Evolutionary conservation across 345 rosid species (phyloP).

Genomic region (Boechera retrofracta): DNA sequence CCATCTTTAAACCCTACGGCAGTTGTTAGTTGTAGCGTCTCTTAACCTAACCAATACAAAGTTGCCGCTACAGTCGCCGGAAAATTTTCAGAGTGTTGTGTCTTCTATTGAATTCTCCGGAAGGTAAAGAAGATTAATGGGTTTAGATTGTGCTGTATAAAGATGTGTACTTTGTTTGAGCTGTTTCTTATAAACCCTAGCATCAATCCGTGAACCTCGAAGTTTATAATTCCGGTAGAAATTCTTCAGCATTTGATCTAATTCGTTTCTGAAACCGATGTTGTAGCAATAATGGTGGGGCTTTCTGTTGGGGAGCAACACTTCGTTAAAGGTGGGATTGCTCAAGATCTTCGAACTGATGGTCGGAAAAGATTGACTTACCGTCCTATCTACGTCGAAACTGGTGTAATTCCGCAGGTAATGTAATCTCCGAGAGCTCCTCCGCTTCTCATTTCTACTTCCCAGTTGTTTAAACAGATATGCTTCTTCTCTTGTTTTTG

Average conservation of each 20-base stretch:
- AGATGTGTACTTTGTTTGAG: constrained; percentile 16
- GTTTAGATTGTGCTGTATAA: constrained; percentile 11
- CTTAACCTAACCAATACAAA: constrained; percentile 25
- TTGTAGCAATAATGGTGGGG: constrained; percentile 66
- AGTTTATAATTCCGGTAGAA: constrained; percentile 6
- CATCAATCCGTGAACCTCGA: constrained; percentile 6
- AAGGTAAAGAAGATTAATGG: constrained; percentile 27
- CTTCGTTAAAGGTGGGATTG: constrained; percentile 82
- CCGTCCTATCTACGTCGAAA: constrained; percentile 72
- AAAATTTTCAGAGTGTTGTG: constrained; percentile 7
- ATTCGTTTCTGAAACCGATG: background rate
- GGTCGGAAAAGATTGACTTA: constrained; percentile 73
- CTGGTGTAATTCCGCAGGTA: constrained; percentile 92
- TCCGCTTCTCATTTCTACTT: constrained; percentile 8
- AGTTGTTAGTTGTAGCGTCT: constrained; percentile 20
- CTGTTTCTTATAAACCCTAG: constrained; percentile 17
- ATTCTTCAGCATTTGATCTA: background rate
- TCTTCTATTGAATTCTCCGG: constrained; percentile 12
- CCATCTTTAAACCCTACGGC: constrained; percentile 45
- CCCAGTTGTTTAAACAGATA: constrained; percentile 1
- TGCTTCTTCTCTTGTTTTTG: constrained; percentile 19
- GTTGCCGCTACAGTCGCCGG: constrained; percentile 41
- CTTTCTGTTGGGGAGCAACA: constrained; percentile 74
- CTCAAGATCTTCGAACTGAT: constrained; percentile 81
- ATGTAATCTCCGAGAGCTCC: background rate